Conservation (phyloP, 306 rosid genomes). For the Quercus gilva region DNA sequence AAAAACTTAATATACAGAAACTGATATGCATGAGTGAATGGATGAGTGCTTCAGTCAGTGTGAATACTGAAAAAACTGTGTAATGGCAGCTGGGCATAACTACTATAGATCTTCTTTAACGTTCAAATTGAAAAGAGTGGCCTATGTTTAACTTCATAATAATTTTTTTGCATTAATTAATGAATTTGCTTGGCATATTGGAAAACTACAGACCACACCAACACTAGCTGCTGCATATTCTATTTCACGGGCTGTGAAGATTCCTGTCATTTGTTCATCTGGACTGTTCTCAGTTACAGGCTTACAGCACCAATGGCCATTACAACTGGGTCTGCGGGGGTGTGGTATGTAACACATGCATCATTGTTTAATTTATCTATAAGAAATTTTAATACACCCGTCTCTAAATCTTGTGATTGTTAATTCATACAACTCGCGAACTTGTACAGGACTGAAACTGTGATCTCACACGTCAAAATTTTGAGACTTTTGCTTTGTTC, state of each 20-base stretch:
- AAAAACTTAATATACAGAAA: neutral
- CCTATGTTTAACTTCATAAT: neutral
- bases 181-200: constrained; percentile 12
- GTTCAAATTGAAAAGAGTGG: neutral
- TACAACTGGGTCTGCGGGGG: constrained; percentile 85
- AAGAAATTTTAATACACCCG: neutral
- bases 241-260: constrained; percentile 75
- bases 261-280: constrained; percentile 56
- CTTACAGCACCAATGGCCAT: constrained; percentile 96
- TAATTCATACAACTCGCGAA: too few relatives aligned
- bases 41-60: neutral
- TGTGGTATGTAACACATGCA: constrained; percentile 48
- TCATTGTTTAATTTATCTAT: neutral
- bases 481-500: neutral
- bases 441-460: too few relatives aligned
- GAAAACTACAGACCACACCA: constrained; percentile 66
- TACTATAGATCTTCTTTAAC: neutral
- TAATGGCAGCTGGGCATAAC: neutral
- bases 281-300: constrained; percentile 78
- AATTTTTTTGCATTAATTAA: neutral
- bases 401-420: too few relatives aligned
- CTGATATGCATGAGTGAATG: neutral
- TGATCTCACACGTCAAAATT: neutral
- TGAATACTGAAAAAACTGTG: neutral
- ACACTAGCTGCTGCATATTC: constrained; percentile 91